Evolutionary conservation across 164 flowering plant species (phyloP).

Genomic region (Macadamia tetraphylla): DNA sequence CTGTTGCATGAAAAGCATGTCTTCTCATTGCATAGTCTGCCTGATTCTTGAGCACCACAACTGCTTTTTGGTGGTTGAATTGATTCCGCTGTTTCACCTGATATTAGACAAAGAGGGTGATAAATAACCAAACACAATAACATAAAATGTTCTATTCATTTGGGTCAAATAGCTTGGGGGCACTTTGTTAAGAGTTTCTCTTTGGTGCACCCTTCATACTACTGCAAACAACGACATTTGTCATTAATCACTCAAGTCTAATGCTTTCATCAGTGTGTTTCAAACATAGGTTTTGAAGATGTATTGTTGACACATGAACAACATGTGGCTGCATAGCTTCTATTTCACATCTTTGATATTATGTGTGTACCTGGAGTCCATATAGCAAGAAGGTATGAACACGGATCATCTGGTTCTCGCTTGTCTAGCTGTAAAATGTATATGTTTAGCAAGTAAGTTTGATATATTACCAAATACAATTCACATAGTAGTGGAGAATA

Average conservation of each 20-base stretch:
- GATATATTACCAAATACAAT: neutral
- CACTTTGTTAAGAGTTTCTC: neutral
- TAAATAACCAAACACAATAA: neutral
- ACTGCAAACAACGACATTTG: neutral
- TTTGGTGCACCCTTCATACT: neutral
- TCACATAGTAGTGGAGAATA: constrained; percentile 2
- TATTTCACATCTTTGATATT: neutral
- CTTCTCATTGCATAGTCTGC: constrained; percentile 42
- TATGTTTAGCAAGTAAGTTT: constrained; percentile 1
- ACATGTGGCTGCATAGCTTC: neutral
- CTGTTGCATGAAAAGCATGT: constrained; percentile 77
- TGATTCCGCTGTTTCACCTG: constrained; percentile 93
- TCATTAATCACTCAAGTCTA: neutral
- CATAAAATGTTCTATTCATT: neutral
- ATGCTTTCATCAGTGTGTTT: neutral
- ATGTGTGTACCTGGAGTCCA: constrained; percentile 90
- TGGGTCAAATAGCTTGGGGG: neutral
- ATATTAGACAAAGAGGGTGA: constrained; percentile 2
- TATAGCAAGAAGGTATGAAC: constrained; percentile 86
- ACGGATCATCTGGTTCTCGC: constrained; percentile 82
- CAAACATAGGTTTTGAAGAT: neutral
- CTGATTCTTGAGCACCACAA: constrained; percentile 43
- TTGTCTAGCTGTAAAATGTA: constrained; percentile 52
- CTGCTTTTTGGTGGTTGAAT: constrained; percentile 51
- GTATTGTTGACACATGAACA: neutral